Evolutionary conservation across 768 basidiomycete genomes (phyloP).

Genomic region (Daedalea quercina): DNA sequence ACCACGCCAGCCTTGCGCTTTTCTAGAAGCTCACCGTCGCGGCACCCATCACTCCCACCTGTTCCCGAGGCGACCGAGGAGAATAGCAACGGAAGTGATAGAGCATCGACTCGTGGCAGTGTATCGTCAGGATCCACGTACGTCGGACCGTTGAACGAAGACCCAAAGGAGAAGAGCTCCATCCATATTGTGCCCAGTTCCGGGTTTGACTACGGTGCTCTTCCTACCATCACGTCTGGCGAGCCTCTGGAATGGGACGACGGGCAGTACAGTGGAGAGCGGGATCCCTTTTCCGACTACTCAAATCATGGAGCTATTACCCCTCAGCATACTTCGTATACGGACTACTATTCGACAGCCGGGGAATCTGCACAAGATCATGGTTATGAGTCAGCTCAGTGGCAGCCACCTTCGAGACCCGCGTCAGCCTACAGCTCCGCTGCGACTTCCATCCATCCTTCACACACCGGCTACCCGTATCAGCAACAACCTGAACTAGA

Average conservation of each 20-base stretch:
- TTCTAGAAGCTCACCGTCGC: conserved; percentile 11
- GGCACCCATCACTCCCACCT: conserved; percentile 15
- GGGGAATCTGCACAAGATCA: conserved; percentile 7
- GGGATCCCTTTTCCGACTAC: conserved; percentile 26
- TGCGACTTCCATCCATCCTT: conserved; percentile 2
- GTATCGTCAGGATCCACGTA: conserved; percentile 9
- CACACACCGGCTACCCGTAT: conserved; percentile 10
- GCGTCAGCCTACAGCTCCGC: conserved; percentile 13
- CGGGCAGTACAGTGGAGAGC: conserved; percentile 8
- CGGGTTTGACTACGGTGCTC: conserved; percentile 1
- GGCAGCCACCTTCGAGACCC: conserved; percentile 11
- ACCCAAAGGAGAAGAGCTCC: conserved; percentile 4
- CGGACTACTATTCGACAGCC: conserved; percentile 1
- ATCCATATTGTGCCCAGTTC: background rate
- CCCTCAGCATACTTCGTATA: conserved; percentile 4
- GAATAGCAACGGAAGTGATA: conserved; percentile 13
- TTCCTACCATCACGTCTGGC: conserved; percentile 28
- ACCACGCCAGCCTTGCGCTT: conserved; percentile 3
- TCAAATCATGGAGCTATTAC: conserved; percentile 5
- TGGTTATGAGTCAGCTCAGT: conserved; percentile 5
- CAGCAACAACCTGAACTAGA: conserved; percentile 7
- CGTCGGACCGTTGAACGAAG: background rate
- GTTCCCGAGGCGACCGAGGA: conserved; percentile 21
- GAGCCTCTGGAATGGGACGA: conserved; percentile 23
- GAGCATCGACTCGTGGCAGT: conserved; percentile 14